Conservation (phyloP, 1,139 yeast species). For the Candida sojae region DNA sequence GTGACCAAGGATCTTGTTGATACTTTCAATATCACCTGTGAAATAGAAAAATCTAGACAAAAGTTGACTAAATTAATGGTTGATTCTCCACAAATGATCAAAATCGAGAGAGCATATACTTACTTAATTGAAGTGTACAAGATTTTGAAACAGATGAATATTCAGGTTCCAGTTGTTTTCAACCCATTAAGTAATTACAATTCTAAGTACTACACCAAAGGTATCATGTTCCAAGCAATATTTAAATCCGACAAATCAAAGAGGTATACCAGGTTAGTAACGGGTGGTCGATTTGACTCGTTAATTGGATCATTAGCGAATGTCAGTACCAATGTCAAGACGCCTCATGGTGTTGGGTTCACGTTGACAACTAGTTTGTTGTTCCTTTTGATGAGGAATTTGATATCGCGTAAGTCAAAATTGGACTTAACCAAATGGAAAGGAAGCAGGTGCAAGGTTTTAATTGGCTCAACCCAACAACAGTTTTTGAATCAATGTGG, state of each 20-base stretch:
- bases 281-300: conserved; percentile 90
- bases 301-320: conserved; percentile 64
- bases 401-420: conserved; percentile 27
- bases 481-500: conserved; percentile 58
- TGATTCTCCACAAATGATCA: conserved; percentile 66
- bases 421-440: conserved; percentile 29
- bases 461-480: conserved; percentile 67
- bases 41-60: conserved; percentile 61
- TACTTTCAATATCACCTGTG: conserved; percentile 72
- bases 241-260: conserved; percentile 53
- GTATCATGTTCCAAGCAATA: conserved; percentile 86
- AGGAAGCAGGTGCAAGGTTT: conserved; percentile 69
- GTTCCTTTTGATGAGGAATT: conserved; percentile 44
- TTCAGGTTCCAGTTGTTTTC: conserved; percentile 38
- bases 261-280: conserved; percentile 58
- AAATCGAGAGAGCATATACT: conserved; percentile 61
- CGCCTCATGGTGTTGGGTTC: conserved; percentile 78
- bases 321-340: conserved; percentile 23
- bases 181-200: conserved; percentile 83
- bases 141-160: conserved; percentile 57
- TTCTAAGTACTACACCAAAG: conserved; percentile 72
- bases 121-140: conserved; percentile 60
- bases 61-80: conserved; percentile 70
- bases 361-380: conserved; percentile 52
- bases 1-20: conserved; percentile 76